phyloP scores from a whole-genome alignment of 2,329 filamentous ascomycete genomes.

The Apiospora kogelbergensis region DNA sequence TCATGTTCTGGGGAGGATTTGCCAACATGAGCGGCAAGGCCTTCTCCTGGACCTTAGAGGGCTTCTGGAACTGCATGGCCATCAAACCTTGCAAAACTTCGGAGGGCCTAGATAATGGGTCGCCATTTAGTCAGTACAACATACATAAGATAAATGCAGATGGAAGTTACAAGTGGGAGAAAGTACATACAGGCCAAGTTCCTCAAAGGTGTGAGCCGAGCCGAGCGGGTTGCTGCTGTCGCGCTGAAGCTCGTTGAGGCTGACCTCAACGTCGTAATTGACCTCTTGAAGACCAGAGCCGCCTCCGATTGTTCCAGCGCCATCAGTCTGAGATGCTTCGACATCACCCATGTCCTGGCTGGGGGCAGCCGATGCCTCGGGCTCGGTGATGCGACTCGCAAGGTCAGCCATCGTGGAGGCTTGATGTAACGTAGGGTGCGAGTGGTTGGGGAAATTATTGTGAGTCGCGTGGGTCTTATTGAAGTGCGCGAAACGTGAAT shows the following conservation, averaged over 20 bases:
- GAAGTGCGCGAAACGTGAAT: not conserved
- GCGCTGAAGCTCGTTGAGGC: conserved; percentile 83
- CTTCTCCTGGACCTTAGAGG: conserved; percentile 96
- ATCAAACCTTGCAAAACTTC: conserved; percentile 71
- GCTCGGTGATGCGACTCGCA: conserved; percentile 51
- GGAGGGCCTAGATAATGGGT: conserved; percentile 17
- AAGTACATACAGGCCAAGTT: conserved; percentile 74
- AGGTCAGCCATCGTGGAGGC: conserved; percentile 45
- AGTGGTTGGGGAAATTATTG: not conserved
- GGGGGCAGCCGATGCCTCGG: conserved; percentile 26
- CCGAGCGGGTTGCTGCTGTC: conserved; percentile 86
- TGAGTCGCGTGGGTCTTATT: not conserved
- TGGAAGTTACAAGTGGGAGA: not conserved
- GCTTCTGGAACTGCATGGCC: conserved; percentile 85
- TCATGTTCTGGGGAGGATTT: conserved; percentile 89
- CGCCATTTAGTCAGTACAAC: not conserved
- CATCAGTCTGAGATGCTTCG: conserved; percentile 36
- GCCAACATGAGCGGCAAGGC: conserved; percentile 85
- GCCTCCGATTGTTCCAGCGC: conserved; percentile 34
- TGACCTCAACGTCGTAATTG: conserved; percentile 87
- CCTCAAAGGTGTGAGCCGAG: conserved; percentile 80
- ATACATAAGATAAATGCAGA: not conserved
- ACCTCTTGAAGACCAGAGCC: conserved; percentile 66
- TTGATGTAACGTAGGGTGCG: not conserved
- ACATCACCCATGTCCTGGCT: conserved; percentile 20